Conservation (phyloP, 2,329 filamentous ascomycete species). For the Aspergillaceae sp. region DNA sequence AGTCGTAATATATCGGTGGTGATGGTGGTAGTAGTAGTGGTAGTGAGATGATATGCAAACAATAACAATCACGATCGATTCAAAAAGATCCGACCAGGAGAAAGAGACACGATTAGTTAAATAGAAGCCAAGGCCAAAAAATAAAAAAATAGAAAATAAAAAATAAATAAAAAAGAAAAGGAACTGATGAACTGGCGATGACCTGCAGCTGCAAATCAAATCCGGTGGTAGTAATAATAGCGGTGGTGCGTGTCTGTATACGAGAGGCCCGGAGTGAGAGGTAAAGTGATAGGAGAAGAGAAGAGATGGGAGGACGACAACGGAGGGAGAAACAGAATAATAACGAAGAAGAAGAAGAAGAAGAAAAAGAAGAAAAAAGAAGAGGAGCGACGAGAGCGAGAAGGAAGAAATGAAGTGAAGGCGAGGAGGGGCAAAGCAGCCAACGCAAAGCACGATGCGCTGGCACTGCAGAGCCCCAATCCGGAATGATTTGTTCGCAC, state of each 20-base stretch:
- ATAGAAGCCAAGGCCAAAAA: background rate
- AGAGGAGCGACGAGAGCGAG: background rate
- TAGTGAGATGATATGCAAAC: no score
- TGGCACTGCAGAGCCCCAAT: constrained; percentile 17
- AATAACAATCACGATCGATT: background rate
- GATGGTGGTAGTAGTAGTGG: no score
- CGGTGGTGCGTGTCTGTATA: no score
- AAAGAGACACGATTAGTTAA: background rate
- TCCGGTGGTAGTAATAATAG: background rate
- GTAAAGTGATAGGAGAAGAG: background rate
- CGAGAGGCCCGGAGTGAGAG: no score
- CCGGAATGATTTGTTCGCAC: background rate
- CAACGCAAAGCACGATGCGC: constrained; percentile 5
- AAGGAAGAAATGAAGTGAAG: constrained; percentile 2
- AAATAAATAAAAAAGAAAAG: background rate
- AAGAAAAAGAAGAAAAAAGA: constrained; percentile 2
- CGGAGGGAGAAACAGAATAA: background rate
- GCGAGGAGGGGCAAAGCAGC: background rate
- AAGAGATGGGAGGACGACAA: background rate
- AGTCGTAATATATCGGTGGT: background rate
- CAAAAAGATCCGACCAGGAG: background rate
- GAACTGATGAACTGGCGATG: background rate
- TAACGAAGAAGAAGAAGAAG: constrained; percentile 1
- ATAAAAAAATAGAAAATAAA: background rate
- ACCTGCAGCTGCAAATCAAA: background rate